phyloP scores from a whole-genome alignment of 768 basidiomycete genomes.

The Pseudohyphozyma bogoriensis region DNA sequence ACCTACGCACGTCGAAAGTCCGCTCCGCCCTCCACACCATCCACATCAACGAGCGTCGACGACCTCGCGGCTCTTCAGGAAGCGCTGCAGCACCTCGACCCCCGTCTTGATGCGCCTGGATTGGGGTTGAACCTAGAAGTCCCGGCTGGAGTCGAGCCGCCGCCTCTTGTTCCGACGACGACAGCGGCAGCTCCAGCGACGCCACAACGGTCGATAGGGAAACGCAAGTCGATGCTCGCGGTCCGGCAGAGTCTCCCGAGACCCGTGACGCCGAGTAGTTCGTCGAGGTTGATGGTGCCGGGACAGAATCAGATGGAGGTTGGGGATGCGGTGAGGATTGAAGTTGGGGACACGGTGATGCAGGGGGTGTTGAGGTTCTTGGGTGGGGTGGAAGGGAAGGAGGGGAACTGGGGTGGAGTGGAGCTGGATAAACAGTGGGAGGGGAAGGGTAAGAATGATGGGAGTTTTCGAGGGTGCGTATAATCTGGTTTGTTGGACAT shows the following conservation, averaged over 20 bases:
- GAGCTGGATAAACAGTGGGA: constrained; percentile 73
- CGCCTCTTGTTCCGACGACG: too few species aligned
- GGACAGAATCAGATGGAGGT: constrained; percentile 42
- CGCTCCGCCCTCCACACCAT: too few species aligned
- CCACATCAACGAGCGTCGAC: too few species aligned
- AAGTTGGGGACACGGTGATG: constrained; percentile 59
- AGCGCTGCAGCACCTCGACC: neutral
- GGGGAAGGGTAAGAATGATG: constrained; percentile 93
- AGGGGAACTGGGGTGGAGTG: constrained; percentile 86
- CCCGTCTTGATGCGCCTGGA: too few species aligned
- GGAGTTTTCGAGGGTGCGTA: constrained; percentile 78
- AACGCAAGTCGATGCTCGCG: neutral
- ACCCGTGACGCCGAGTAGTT: neutral
- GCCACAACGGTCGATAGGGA: neutral
- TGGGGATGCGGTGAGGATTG: constrained; percentile 76
- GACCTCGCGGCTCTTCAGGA: too few species aligned
- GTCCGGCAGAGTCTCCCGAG: too few species aligned
- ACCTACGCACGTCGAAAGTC: neutral
- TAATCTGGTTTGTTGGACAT: neutral
- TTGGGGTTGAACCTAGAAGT: neutral
- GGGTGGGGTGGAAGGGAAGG: constrained; percentile 82
- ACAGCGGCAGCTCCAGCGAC: neutral
- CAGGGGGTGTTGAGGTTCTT: constrained; percentile 73
- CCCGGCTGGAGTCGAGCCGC: too few species aligned
- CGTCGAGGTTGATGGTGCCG: too few species aligned